Conservation (phyloP, 2,329 filamentous ascomycete genomes). For the Claviceps pusilla region DNA sequence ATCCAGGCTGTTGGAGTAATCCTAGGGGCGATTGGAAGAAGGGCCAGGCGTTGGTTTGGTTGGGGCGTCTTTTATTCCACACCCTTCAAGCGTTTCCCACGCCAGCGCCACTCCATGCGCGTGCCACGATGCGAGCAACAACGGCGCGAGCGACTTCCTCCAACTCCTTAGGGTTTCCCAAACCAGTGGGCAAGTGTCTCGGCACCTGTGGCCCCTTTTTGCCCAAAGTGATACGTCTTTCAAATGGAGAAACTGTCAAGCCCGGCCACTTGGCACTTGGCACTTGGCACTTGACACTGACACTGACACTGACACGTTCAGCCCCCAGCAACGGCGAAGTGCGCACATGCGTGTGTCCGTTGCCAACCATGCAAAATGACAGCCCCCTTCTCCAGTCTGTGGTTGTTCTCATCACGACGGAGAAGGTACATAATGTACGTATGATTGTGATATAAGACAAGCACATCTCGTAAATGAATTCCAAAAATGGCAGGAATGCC, state of each 20-base stretch:
- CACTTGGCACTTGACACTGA: neutral
- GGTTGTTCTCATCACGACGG: neutral
- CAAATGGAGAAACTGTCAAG: neutral
- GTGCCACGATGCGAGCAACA: slow-evolving; percentile 2
- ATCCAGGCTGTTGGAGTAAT: neutral
- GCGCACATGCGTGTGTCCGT: neutral
- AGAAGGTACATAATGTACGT: neutral
- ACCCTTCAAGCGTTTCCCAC: neutral
- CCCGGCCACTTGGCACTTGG: neutral
- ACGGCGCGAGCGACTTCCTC: slow-evolving; percentile 3
- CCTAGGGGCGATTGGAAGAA: neutral
- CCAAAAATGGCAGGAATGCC: neutral
- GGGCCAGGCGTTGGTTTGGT: neutral
- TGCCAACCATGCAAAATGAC: neutral
- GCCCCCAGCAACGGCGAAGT: neutral
- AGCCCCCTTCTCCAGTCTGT: neutral
- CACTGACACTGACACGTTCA: slow-evolving; percentile 1
- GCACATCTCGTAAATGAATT: neutral
- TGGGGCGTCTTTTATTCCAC: neutral
- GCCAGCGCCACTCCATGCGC: slow-evolving; percentile 5
- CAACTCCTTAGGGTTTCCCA: slow-evolving; percentile 5
- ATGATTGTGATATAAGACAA: neutral
- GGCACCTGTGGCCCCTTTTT: slow-evolving; percentile 1
- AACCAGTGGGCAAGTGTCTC: slow-evolving; percentile 6
- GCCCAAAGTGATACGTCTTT: neutral